Base-by-base conservation (phyloP, 352 stramenopile species). In the Pythium vanterpoolii region DNA sequence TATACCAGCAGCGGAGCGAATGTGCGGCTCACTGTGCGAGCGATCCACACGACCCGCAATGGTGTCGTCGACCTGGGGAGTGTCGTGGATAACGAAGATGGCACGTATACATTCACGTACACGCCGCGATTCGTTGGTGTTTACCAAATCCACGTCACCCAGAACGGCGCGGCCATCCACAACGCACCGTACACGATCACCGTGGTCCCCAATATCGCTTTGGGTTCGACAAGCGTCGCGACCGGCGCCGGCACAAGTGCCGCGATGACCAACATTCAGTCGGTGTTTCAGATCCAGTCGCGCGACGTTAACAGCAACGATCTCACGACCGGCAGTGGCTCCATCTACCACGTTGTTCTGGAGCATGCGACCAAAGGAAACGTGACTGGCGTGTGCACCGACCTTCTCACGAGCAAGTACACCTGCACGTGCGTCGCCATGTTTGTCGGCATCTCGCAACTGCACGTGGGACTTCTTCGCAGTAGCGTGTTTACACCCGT, bases 101-200 rank as follows among this genome's bases (percentile, higher is more conserved):
- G 71, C 16, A 74, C 71, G 5, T 78, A 74, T 38, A 54, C 48
- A 8, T 59, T 72, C 30, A 63, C 38, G 24, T 78, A 73, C 57
- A 76, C 60, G 18, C 65, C 68, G 11, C 66, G 71, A 1, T 63
- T 72, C 9, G 47, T 62, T 38, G 71, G 71, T 10, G 47, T 55
- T 16, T 78, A 78, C 60, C 33, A 53, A 6, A 59, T 91, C n/a
- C 60, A 73, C 27, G 54, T 90, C 42, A 74, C 56, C 0, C 66
- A 78, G 28, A 72, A 73, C 30, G 68, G 62, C 7, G 47, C 62
- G 3, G 61, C 83, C 11, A 68, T 93, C 7, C 69, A 80, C 49
- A 83, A 88, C 36, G 87, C 76, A 45, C 83, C 83, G 14, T 93
- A 89, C 30, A 21, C 44, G 0, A 65, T 89, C 31, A 83, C 64